Percentiles rank a stretch among this genome's conserved stretches.
Conservation (phyloP, 2,329 filamentous ascomycete species). For the Ambrosiella cleistominuta region DNA sequence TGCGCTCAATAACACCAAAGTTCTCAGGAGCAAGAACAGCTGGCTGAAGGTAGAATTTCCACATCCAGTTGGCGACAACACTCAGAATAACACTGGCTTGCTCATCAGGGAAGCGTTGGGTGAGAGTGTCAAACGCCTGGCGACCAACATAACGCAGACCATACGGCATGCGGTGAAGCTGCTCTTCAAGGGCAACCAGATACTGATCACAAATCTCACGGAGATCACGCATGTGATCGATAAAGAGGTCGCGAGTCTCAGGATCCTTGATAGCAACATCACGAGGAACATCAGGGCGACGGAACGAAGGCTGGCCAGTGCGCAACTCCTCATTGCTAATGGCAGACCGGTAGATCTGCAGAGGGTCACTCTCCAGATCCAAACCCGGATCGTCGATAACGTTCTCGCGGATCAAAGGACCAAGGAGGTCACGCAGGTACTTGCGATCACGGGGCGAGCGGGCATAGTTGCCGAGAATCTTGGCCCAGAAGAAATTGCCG, state of each 20-base stretch:
- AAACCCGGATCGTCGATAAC: slow-evolving; percentile 82
- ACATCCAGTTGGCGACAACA: slow-evolving; percentile 77
- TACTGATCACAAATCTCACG: slow-evolving; percentile 90
- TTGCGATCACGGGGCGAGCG: slow-evolving; percentile 84
- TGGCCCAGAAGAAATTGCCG: slow-evolving; percentile 85
- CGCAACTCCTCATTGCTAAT: slow-evolving; percentile 96
- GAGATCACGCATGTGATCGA: slow-evolving; percentile 83
- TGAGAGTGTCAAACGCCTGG: slow-evolving; percentile 66
- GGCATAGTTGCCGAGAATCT: slow-evolving; percentile 71
- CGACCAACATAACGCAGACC: slow-evolving; percentile 76
- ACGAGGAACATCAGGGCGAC: slow-evolving; percentile 68
- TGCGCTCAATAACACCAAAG: slow-evolving; percentile 79
- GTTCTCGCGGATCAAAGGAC: slow-evolving; percentile 72
- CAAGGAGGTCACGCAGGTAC: slow-evolving; percentile 73
- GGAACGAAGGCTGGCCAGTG: slow-evolving; percentile 66
- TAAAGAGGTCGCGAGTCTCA: slow-evolving; percentile 82
- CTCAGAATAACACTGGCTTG: slow-evolving; percentile 62
- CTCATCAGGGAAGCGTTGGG: slow-evolving; percentile 62
- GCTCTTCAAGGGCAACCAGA: slow-evolving; percentile 63
- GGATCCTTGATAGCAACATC: slow-evolving; percentile 92
- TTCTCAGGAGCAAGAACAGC: slow-evolving; percentile 80
- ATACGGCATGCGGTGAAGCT: slow-evolving; percentile 77
- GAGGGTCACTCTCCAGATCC: slow-evolving; percentile 88
- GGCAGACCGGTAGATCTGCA: slow-evolving; percentile 88
- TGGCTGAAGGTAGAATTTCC: slow-evolving; percentile 84